A percentile compares a stretch with the other conserved stretches of the same genome.
Conservation (phyloP, 2,329 filamentous ascomycete species). For the Penicillium brasilianum region DNA sequence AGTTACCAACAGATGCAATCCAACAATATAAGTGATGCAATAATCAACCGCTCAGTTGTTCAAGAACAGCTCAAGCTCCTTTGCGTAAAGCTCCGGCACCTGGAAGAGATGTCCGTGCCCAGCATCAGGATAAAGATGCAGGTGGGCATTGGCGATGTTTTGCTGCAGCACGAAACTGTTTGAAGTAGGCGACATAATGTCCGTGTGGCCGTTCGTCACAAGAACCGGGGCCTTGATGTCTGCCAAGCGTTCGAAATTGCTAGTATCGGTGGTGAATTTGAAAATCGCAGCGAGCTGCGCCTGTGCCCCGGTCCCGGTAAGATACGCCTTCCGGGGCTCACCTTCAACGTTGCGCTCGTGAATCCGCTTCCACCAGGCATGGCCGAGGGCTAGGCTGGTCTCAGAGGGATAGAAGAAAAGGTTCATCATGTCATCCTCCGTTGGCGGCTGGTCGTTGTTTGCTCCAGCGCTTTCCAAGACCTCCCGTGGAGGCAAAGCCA, state of each 20-base stretch:
- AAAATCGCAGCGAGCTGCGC: conserved; percentile 15
- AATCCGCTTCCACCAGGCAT: conserved; percentile 12
- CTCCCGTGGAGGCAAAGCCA: conserved; percentile 13
- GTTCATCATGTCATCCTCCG: conserved; percentile 15
- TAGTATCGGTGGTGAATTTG: conserved; percentile 15
- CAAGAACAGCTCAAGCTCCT: conserved; percentile 16
- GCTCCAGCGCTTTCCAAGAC: conserved; percentile 15
- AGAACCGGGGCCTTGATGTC: conserved; percentile 15
- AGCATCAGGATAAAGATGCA: conserved; percentile 14
- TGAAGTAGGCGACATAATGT: conserved; percentile 13
- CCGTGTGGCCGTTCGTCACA: conserved; percentile 13
- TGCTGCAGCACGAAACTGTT: conserved; percentile 16
- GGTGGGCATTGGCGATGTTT: conserved; percentile 11
- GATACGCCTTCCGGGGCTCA: conserved; percentile 10
- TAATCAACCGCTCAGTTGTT: conserved; percentile 10
- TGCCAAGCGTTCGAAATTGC: conserved; percentile 14
- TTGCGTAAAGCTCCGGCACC: conserved; percentile 13
- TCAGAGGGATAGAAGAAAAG: conserved; percentile 14
- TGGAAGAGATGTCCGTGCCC: conserved; percentile 17
- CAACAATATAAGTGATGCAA: conserved; percentile 3
- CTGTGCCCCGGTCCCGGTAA: conserved; percentile 12
- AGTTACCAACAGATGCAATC: not conserved
- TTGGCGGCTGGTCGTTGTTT: conserved; percentile 14
- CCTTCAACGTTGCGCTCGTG: conserved; percentile 12
- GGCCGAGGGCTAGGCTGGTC: conserved; percentile 14